Percentiles rank a stretch among this genome's conserved stretches.
phyloP scores from a whole-genome alignment of 495 filamentous ascomycete species.

The Amorphotheca resinae region DNA sequence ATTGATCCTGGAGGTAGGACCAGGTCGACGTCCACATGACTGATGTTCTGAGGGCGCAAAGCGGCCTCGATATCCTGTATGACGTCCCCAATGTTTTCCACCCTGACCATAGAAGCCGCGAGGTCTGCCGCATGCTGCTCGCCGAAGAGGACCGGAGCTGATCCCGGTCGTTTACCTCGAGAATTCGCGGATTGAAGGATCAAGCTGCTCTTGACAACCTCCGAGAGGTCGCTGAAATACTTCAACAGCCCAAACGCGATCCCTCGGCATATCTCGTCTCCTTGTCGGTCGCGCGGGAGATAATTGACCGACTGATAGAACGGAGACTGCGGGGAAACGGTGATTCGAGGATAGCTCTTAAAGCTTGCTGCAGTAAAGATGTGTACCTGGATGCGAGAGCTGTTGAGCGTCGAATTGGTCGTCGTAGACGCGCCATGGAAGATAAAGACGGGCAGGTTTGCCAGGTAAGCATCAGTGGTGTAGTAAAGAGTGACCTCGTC shows the following conservation, averaged over 20 bases:
- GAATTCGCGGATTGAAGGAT: slow-evolving; percentile 35
- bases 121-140: slow-evolving; percentile 89
- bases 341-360: slow-evolving; percentile 76
- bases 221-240: slow-evolving; percentile 81
- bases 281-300: slow-evolving; percentile 87
- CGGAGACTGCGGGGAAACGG: slow-evolving; percentile 87
- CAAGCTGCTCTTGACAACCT: slow-evolving; percentile 53
- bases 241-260: slow-evolving; percentile 85
- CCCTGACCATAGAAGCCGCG: slow-evolving; percentile 65
- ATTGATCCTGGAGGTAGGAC: slow-evolving; percentile 69
- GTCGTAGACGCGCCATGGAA: slow-evolving; percentile 81
- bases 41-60: slow-evolving; percentile 62
- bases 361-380: slow-evolving; percentile 81
- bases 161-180: slow-evolving; percentile 38
- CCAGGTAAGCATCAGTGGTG: slow-evolving; percentile 62
- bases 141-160: slow-evolving; percentile 60
- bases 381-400: slow-evolving; percentile 84
- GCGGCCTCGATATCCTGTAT: slow-evolving; percentile 56
- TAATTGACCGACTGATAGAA: slow-evolving; percentile 84
- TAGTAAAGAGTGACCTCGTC: slow-evolving; percentile 72
- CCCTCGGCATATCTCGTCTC: slow-evolving; percentile 77
- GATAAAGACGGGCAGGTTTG: slow-evolving; percentile 59
- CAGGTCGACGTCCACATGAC: slow-evolving; percentile 80
- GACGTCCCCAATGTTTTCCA: slow-evolving; percentile 63
- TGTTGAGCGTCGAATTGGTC: slow-evolving; percentile 71